Base-by-base conservation (phyloP, 441 rosid genomes). In the Gossypium davidsonii region DNA sequence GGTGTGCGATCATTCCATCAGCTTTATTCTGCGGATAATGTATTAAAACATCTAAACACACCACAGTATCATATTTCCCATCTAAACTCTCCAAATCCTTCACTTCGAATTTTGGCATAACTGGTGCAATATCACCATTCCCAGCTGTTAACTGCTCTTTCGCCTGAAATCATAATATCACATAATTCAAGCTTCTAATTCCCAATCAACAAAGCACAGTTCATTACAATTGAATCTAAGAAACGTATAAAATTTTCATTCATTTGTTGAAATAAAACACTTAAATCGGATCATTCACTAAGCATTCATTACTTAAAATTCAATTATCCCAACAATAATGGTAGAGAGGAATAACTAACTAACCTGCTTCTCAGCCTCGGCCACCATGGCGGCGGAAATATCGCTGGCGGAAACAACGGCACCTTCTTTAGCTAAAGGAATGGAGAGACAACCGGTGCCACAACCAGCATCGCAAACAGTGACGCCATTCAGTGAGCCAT, bases 21-120 rank as follows among this genome's bases (percentile, higher is more conserved):
- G 97, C 97, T 80, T 92, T 89, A 73, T 52, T 89, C 79, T 94
- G 98, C 0, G 96, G 98, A 55, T 94, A 92, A 79, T 92, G 98
- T 78, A 94, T 94, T 79, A 94, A 62, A 28, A 92, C 97, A 79
- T 91, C 98, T 12, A 94, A 74, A 82, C 97, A 90, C 26, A 92
- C 87, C n/a, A 94, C 97, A 0, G 92, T 89, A 18, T 88, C 86
- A 14, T 84, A 91, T 79, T 87, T 92, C 9, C 98, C 98, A 37
- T 74, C 77, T 49, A 94, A 53, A 74, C 97, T 92, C 84, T 94
- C 96, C 9, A 94, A 69, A 79, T 94, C 97, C 25, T 83, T 91
- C 70, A 94, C 97, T 74, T 90, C 88, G 48, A 91, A 91, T 76
- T 78, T 89, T 1, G 97, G 96, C 77, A 90, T 67, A 62, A 77